Conservation (phyloP, 2,329 filamentous ascomycete genomes). For the Elsinoe arachidis region DNA sequence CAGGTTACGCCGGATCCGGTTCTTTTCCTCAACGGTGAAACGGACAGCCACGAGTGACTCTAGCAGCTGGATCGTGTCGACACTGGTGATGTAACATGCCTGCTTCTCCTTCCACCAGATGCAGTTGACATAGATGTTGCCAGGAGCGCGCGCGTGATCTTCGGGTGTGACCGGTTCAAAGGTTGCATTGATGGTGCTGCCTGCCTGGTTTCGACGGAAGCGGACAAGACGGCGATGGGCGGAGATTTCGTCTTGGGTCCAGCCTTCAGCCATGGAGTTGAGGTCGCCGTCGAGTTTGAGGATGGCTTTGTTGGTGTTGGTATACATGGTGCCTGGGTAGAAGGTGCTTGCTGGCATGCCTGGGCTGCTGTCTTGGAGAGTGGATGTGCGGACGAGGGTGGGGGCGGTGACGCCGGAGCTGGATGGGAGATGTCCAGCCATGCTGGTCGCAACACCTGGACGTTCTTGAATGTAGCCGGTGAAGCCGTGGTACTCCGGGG, state of each 20-base stretch:
- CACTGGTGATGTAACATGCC: constrained; percentile 89
- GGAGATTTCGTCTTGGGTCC: constrained; percentile 73
- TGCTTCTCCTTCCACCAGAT: constrained; percentile 92
- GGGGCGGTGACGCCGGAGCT: constrained; percentile 43
- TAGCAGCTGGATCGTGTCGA: constrained; percentile 91
- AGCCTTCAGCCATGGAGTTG: constrained; percentile 71
- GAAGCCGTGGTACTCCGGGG: constrained; percentile 30
- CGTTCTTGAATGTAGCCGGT: constrained; percentile 35
- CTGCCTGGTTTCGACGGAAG: constrained; percentile 74
- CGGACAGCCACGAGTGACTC: constrained; percentile 79
- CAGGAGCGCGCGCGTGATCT: constrained; percentile 57
- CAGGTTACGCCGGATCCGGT: constrained; percentile 88
- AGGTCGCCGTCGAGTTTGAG: constrained; percentile 82
- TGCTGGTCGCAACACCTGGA: constrained; percentile 30
- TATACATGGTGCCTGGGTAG: constrained; percentile 73
- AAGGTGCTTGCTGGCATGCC: constrained; percentile 45
- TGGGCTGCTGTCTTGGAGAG: constrained; percentile 49
- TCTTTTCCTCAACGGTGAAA: constrained; percentile 97
- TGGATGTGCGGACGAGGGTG: constrained; percentile 59
- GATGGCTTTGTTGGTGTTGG: constrained; percentile 61
- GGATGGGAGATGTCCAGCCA: constrained; percentile 37
- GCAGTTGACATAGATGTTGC: constrained; percentile 92
- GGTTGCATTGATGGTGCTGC: constrained; percentile 69
- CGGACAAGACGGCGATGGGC: constrained; percentile 76
- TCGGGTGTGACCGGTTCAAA: constrained; percentile 73